Conservation (phyloP, 2,329 filamentous ascomycete genomes). For the Diaporthe caulivora region DNA sequence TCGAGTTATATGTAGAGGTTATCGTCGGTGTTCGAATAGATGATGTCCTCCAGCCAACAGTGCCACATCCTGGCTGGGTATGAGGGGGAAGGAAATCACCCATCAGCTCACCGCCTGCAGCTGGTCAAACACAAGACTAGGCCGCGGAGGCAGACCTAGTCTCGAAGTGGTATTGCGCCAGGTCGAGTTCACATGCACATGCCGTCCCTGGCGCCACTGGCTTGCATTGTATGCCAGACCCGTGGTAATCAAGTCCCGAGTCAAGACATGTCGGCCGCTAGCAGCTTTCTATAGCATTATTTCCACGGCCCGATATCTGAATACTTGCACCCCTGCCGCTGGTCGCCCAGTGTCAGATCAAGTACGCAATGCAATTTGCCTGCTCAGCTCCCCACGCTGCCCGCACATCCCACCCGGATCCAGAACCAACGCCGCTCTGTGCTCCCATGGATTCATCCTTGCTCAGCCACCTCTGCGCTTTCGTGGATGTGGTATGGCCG, state of each 20-base stretch:
- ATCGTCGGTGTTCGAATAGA: not conserved
- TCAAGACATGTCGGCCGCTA: slow-evolving; percentile 21
- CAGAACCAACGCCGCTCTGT: slow-evolving; percentile 17
- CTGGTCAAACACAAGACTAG: slow-evolving; percentile 15
- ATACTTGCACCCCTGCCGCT: not conserved
- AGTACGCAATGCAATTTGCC: slow-evolving; percentile 7
- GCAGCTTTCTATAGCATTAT: not conserved
- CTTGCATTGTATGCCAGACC: slow-evolving; percentile 1
- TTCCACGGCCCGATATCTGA: slow-evolving; percentile 13
- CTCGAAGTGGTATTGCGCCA: slow-evolving; percentile 12
- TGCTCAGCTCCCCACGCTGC: slow-evolving; percentile 7
- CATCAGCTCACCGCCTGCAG: slow-evolving; percentile 13
- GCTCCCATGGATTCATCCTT: not conserved
- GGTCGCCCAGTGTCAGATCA: slow-evolving; percentile 10
- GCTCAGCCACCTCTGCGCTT: slow-evolving; percentile 31
- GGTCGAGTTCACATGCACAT: slow-evolving; percentile 20
- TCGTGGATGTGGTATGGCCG: slow-evolving; percentile 2
- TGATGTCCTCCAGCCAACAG: not conserved
- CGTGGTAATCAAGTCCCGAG: slow-evolving; percentile 9
- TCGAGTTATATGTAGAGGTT: not conserved
- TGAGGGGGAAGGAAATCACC: not conserved
- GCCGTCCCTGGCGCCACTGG: slow-evolving; percentile 16
- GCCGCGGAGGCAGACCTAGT: not conserved
- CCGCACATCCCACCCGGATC: slow-evolving; percentile 14
- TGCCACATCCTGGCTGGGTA: not conserved